phyloP scores from a whole-genome alignment of 352 stramenopile species.

The Thalassiosira exigua region DNA sequence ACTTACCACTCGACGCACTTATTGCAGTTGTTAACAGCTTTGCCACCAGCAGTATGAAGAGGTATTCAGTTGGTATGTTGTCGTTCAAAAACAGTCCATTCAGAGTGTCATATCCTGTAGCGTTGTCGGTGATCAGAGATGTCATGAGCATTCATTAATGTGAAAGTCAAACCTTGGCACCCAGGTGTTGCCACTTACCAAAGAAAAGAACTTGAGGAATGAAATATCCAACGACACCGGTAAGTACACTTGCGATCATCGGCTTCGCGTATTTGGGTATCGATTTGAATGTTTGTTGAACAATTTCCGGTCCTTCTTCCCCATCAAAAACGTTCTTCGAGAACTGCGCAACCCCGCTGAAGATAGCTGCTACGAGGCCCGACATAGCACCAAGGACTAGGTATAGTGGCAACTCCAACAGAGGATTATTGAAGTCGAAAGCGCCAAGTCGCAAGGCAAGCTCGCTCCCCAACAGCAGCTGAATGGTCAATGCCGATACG shows the following conservation, averaged over 20 bases:
- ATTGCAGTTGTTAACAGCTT: constrained; percentile 84
- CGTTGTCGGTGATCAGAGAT: no score
- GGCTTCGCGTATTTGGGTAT: constrained; percentile 76
- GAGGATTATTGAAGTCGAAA: constrained; percentile 82
- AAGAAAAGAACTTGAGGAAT: constrained; percentile 88
- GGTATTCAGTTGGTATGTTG: constrained; percentile 54
- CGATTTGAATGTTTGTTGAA: constrained; percentile 61
- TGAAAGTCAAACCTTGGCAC: no score
- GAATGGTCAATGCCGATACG: constrained; percentile 75
- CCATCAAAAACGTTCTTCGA: constrained; percentile 71
- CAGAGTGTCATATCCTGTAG: constrained; percentile 87
- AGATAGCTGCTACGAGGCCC: constrained; percentile 81
- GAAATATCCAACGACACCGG: constrained; percentile 73
- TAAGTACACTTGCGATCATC: constrained; percentile 77
- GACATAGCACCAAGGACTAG: constrained; percentile 81
- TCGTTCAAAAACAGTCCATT: constrained; percentile 78
- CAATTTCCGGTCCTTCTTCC: constrained; percentile 49
- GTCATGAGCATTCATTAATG: no score
- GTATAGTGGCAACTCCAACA: constrained; percentile 86
- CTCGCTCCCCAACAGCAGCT: constrained; percentile 78
- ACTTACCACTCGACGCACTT: constrained; percentile 73
- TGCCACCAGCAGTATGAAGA: constrained; percentile 71
- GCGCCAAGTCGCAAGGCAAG: constrained; percentile 71
- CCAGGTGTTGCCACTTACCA: no score
- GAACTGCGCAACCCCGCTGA: constrained; percentile 71